phyloP scores from a whole-genome alignment of 1,139 yeast species.

The Chernovozyma aurita region DNA sequence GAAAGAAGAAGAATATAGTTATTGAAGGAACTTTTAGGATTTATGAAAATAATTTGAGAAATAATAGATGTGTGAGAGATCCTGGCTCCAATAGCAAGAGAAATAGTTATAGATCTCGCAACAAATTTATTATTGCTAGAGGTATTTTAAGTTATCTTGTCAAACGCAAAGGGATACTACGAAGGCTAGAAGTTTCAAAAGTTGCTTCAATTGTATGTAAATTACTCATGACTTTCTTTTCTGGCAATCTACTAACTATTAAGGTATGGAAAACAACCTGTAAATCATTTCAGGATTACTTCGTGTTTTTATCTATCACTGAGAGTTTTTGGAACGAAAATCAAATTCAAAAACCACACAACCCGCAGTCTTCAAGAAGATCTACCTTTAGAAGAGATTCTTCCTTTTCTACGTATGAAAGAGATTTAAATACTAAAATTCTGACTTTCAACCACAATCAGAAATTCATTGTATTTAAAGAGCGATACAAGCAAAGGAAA shows the following conservation, averaged over 20 bases:
- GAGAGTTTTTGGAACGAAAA: constrained; percentile 16
- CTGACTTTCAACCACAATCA: not conserved
- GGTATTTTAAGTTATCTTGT: constrained; percentile 12
- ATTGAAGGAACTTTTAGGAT: too few relatives aligned
- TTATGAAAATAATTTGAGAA: too few relatives aligned
- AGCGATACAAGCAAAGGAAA: not conserved
- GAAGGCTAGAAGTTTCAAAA: constrained; percentile 12
- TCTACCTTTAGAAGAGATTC: too few relatives aligned
- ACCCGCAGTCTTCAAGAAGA: not conserved
- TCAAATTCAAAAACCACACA: constrained; percentile 3
- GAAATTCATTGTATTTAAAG: not conserved
- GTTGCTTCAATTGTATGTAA: constrained; percentile 17
- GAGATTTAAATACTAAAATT: not conserved
- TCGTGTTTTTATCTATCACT: constrained; percentile 14
- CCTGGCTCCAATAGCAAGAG: not conserved
- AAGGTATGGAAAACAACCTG: constrained; percentile 19
- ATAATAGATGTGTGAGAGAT: too few relatives aligned
- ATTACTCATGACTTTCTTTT: not conserved
- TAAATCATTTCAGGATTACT: constrained; percentile 14
- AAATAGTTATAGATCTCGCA: constrained; percentile 15
- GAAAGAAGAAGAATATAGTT: too few relatives aligned
- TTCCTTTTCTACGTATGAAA: not conserved
- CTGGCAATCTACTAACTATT: constrained; percentile 2
- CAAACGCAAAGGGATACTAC: constrained; percentile 6
- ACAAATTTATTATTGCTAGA: constrained; percentile 19